These are phyloP conservation scores for Coprinopsis marcescibilis DNA, from an alignment of 768 basidiomycete genomes.

Conservation along the genomic window DNA sequence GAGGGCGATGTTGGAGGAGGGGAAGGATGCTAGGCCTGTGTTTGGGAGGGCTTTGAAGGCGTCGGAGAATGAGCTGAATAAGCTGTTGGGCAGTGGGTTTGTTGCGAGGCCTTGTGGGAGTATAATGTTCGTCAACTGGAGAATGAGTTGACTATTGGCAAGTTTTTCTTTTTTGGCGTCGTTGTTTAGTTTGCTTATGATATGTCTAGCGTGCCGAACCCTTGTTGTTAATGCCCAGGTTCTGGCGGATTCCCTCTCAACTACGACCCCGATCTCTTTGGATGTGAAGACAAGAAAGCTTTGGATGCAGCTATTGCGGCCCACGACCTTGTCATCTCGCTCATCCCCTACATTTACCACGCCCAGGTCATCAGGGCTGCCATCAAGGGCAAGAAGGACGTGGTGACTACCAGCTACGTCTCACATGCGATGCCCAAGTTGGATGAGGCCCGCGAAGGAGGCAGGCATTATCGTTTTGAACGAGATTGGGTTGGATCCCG, in stretches of 20 bases:
- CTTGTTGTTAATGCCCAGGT: conserved; percentile 68
- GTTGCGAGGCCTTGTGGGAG: conserved; percentile 97
- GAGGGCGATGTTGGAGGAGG: conserved; percentile 66
- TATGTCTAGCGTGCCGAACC: conserved; percentile 79
- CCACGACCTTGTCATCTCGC: conserved; percentile 90
- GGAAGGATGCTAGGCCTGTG: conserved; percentile 61
- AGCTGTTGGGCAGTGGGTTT: conserved; percentile 88
- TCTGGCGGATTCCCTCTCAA: conserved; percentile 62
- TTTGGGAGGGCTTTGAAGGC: conserved; percentile 60
- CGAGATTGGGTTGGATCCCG: conserved; percentile 96
- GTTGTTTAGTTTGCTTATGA: not conserved
- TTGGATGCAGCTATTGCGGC: conserved; percentile 79
- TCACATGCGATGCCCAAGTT: conserved; percentile 87
- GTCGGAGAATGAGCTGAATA: conserved; percentile 38
- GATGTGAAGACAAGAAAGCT: conserved; percentile 69
- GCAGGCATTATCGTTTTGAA: conserved; percentile 95
- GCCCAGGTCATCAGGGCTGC: conserved; percentile 86
- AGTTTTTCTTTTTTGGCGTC: conserved; percentile 16
- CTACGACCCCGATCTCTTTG: conserved; percentile 69
- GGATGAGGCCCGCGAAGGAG: conserved; percentile 69
- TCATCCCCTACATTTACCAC: conserved; percentile 95
- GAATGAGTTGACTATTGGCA: conserved; percentile 83
- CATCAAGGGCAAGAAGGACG: conserved; percentile 83
- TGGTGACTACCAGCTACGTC: conserved; percentile 95
- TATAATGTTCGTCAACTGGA: conserved; percentile 78